Evolutionary conservation across 1,284 basidiomycete genomes (phyloP).

Genomic region (Filobasidium uniguttulatum): DNA sequence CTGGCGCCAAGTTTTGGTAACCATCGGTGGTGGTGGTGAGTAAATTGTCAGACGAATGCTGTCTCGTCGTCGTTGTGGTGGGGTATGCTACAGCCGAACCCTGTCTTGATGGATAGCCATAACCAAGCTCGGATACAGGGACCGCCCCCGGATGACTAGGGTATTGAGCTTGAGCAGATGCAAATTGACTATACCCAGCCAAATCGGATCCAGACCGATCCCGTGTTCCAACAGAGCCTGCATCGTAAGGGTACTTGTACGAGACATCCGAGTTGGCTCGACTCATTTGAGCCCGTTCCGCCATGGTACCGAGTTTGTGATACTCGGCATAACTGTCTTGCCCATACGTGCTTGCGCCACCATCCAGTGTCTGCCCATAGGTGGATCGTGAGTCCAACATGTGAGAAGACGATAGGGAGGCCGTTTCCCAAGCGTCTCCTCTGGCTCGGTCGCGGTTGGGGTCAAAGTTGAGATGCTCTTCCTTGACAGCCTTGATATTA

Average conservation of each 20-base stretch:
- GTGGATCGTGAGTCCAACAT: constrained; percentile 18
- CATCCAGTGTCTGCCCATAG: background rate
- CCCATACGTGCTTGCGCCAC: background rate
- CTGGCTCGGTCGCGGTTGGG: constrained; percentile 26
- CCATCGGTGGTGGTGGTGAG: background rate
- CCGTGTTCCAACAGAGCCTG: too few relatives aligned
- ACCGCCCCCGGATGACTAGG: too few relatives aligned
- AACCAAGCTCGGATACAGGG: constrained; percentile 6
- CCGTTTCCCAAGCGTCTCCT: constrained; percentile 30
- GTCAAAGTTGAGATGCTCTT: constrained; percentile 37
- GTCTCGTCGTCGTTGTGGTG: background rate
- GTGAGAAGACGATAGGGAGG: constrained; percentile 29
- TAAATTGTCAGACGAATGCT: constrained; percentile 10
- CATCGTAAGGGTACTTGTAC: too few relatives aligned
- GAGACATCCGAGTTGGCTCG: too few relatives aligned
- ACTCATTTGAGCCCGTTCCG: too few relatives aligned
- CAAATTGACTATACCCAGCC: too few relatives aligned
- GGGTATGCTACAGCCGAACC: background rate
- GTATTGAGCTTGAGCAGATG: too few relatives aligned
- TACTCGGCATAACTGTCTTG: constrained; percentile 4
- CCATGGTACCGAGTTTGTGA: constrained; percentile 5
- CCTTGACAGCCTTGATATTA: constrained; percentile 30
- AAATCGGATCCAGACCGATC: too few relatives aligned
- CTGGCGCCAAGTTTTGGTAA: background rate
- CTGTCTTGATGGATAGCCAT: constrained; percentile 3